Conservation (phyloP, 805 yeast genomes). For the Kodamaea lidongshanica region DNA sequence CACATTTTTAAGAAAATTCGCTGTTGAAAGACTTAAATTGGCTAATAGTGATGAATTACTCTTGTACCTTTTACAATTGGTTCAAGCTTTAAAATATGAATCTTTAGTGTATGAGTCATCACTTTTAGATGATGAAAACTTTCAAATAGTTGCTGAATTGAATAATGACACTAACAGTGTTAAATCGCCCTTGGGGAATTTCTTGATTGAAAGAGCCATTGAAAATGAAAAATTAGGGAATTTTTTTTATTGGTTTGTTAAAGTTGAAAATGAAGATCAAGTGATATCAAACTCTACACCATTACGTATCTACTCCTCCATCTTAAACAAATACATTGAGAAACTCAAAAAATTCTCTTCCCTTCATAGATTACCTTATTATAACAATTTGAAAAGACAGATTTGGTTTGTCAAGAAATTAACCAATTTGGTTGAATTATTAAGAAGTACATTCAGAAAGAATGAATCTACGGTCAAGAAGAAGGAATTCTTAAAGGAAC, state of each 20-base stretch:
- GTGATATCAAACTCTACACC: slow-evolving; percentile 14
- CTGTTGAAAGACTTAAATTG: slow-evolving; percentile 72
- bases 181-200: slow-evolving; percentile 63
- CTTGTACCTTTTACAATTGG: slow-evolving; percentile 78
- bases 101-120: slow-evolving; percentile 18
- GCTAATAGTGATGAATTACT: slow-evolving; percentile 79
- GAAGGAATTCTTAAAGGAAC: slow-evolving; percentile 58
- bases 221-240: slow-evolving; percentile 65
- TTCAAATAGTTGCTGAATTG: slow-evolving; percentile 15
- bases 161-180: slow-evolving; percentile 14
- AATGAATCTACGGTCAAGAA: slow-evolving; percentile 78
- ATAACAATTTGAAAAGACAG: slow-evolving; percentile 48
- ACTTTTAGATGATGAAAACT: slow-evolving; percentile 9
- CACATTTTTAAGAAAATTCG: slow-evolving; percentile 71
- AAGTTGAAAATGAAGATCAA: slow-evolving; percentile 76
- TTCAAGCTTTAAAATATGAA: slow-evolving; percentile 87
- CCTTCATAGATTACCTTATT: slow-evolving; percentile 25
- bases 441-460: slow-evolving; percentile 45
- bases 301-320: slow-evolving; percentile 25
- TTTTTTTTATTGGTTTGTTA: slow-evolving; percentile 85
- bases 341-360: slow-evolving; percentile 24
- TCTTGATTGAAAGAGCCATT: slow-evolving; percentile 67
- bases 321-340: slow-evolving; percentile 38
- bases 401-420: slow-evolving; percentile 62
- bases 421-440: slow-evolving; percentile 55